Conservation (phyloP, 345 rosid genomes). For the Brassica cretica region DNA sequence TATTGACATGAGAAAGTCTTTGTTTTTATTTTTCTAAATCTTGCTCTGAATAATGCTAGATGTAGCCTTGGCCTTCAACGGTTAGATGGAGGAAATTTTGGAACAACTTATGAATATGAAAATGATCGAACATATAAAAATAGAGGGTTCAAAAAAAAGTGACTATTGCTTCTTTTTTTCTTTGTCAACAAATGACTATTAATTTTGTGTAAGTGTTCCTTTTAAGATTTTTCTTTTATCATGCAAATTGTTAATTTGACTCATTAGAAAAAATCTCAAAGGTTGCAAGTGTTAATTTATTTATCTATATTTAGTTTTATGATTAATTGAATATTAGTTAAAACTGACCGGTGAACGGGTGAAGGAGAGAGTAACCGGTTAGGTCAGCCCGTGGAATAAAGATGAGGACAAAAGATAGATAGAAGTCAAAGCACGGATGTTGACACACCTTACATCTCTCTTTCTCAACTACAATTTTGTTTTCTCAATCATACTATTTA, state of each 20-base stretch:
- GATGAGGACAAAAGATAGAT: conserved; percentile 29
- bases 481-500: background rate
- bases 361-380: conserved; percentile 31
- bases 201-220: background rate
- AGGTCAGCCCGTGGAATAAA: conserved; percentile 33
- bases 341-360: conserved; percentile 33
- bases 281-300: background rate
- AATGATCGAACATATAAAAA: background rate
- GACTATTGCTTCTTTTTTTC: background rate
- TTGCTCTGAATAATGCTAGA: conserved; percentile 4
- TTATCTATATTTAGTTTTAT: background rate
- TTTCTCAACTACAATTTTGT: conserved; percentile 37
- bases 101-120: background rate
- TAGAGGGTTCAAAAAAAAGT: background rate
- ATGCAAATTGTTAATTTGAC: background rate
- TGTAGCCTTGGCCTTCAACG: conserved; percentile 8
- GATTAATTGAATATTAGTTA: conserved; percentile 11
- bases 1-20: conserved; percentile 34
- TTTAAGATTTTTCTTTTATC: background rate
- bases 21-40: background rate
- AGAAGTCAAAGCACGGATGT: conserved; percentile 43
- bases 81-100: background rate
- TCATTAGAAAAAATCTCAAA: background rate
- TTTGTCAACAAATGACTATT: background rate
- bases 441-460: conserved; percentile 39